A percentile compares a stretch with the other conserved stretches of the same genome.
Evolutionary conservation across 441 rosid species (phyloP).

Genomic region (Adansonia grandidieri): DNA sequence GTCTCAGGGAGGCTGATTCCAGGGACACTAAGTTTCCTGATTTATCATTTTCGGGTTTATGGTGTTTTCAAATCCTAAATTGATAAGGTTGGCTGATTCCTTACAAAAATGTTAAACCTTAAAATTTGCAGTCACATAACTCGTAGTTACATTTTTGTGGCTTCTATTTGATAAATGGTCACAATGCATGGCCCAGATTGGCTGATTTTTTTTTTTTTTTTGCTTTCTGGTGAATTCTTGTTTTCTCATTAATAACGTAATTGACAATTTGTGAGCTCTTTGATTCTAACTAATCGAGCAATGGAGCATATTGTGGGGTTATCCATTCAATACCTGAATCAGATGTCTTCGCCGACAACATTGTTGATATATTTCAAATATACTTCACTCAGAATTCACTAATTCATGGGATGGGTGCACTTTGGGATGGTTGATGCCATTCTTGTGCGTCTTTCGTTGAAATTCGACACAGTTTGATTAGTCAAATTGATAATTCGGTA

Average conservation of each 20-base stretch:
- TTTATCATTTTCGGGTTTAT: not conserved
- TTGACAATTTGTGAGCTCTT: not conserved
- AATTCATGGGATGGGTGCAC: not conserved
- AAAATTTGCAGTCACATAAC: too few relatives aligned
- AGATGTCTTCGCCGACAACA: not conserved
- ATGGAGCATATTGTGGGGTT: conserved; percentile 12
- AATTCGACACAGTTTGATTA: not conserved
- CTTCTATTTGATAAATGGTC: not conserved
- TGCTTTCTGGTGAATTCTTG: not conserved
- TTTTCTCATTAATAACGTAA: not conserved
- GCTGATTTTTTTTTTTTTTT: conserved; percentile 2
- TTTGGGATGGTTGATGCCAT: not conserved
- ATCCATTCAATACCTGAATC: not conserved
- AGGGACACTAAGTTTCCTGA: not conserved
- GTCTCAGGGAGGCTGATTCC: not conserved
- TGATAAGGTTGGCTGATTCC: not conserved
- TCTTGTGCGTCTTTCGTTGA: not conserved
- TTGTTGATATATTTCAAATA: too few relatives aligned
- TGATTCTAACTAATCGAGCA: not conserved
- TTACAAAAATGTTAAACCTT: not conserved
- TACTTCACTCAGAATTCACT: not conserved
- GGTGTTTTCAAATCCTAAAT: too few relatives aligned
- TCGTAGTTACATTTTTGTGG: too few relatives aligned
- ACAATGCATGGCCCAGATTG: not conserved
- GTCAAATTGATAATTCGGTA: too few relatives aligned